phyloP scores from a whole-genome alignment of 2,329 filamentous ascomycete species.

The Apiospora aurea region DNA sequence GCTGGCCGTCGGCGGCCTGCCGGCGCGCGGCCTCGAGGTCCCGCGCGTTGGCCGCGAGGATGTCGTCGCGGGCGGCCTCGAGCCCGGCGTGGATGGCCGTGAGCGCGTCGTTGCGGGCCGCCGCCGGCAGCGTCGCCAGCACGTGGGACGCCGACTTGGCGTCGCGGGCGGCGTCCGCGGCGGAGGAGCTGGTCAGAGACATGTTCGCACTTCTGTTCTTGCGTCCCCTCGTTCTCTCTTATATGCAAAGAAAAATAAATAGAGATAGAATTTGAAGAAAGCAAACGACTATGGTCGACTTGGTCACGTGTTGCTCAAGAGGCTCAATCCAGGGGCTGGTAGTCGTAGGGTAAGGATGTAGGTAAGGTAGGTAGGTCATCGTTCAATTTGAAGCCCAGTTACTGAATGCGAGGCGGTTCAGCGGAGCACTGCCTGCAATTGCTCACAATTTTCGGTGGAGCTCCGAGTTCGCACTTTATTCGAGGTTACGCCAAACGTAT shows the following conservation, averaged over 20 bases:
- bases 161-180: slow-evolving; percentile 76
- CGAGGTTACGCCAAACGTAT: neutral
- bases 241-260: neutral
- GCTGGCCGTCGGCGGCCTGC: slow-evolving; percentile 75
- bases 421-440: slow-evolving; percentile 8
- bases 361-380: neutral
- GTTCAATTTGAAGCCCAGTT: neutral
- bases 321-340: neutral
- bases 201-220: slow-evolving; percentile 53
- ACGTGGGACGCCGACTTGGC: slow-evolving; percentile 84
- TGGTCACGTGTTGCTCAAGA: neutral
- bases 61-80: slow-evolving; percentile 70
- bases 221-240: neutral
- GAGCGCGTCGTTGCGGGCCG: slow-evolving; percentile 83
- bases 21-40: slow-evolving; percentile 79
- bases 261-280: no score
- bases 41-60: slow-evolving; percentile 84
- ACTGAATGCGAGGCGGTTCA: neutral
- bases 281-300: no score
- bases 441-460: slow-evolving; percentile 19
- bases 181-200: slow-evolving; percentile 88
- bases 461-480: slow-evolving; percentile 17
- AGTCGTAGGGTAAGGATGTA: neutral
- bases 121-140: slow-evolving; percentile 78
- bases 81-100: slow-evolving; percentile 84